Evolutionary conservation across 352 stramenopile genomes (phyloP).

Genomic region (Pythium monospermum): DNA sequence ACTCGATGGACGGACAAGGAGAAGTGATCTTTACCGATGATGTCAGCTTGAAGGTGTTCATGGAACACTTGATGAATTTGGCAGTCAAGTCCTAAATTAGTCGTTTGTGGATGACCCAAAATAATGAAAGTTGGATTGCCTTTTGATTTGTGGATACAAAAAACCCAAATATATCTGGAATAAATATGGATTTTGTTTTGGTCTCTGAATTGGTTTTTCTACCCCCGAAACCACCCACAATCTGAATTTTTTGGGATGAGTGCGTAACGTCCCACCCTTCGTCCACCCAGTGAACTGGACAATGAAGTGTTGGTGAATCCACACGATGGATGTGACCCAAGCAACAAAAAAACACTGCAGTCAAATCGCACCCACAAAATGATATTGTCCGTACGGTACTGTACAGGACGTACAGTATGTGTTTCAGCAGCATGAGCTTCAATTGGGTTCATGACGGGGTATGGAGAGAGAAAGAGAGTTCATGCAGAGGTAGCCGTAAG

Average conservation of each 20-base stretch:
- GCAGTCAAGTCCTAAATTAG: constrained; percentile 73
- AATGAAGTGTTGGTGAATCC: too few relatives aligned
- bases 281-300: too few relatives aligned
- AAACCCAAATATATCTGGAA: background rate
- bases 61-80: constrained; percentile 97
- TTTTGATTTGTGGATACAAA: constrained; percentile 10
- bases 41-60: constrained; percentile 99
- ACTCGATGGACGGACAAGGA: constrained; percentile 91
- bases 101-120: constrained; percentile 3
- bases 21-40: constrained; percentile 99
- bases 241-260: background rate
- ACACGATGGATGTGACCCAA: too few relatives aligned
- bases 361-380: too few relatives aligned
- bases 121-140: background rate
- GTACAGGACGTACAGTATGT: too few relatives aligned
- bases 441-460: too few relatives aligned
- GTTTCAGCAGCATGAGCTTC: too few relatives aligned
- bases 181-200: background rate
- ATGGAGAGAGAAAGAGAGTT: too few relatives aligned
- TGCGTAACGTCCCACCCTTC: background rate
- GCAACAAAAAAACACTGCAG: too few relatives aligned
- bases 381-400: too few relatives aligned
- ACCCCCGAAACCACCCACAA: background rate
- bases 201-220: background rate
- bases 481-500: too few relatives aligned